These are phyloP conservation scores for Amphicarpaea edgeworthii DNA, from an alignment of 306 rosid genomes.

Conservation along the genomic window DNA sequence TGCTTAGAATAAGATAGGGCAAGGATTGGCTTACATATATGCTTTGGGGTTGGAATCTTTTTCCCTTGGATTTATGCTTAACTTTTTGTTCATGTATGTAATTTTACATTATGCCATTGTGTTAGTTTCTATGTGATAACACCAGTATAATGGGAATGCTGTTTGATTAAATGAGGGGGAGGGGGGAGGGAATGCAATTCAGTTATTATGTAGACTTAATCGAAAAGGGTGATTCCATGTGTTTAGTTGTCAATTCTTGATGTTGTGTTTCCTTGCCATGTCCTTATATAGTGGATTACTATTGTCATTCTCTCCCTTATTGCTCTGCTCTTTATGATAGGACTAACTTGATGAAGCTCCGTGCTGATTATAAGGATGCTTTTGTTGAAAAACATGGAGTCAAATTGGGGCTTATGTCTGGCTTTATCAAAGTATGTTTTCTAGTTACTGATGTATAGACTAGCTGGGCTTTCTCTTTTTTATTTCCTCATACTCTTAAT, in stretches of 20 bases:
- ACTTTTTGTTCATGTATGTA: neutral
- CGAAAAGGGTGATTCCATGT: conserved; percentile 8
- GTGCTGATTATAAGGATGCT: conserved; percentile 88
- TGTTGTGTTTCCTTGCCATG: conserved; percentile 2
- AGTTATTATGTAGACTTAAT: conserved; percentile 22
- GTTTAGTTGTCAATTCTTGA: conserved; percentile 25
- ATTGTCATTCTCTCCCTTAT: conserved; percentile 39
- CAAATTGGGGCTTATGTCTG: conserved; percentile 89
- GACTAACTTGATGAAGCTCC: conserved; percentile 92
- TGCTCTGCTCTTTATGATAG: conserved; percentile 57
- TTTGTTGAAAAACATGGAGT: conserved; percentile 89
- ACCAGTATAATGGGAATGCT: conserved; percentile 24
- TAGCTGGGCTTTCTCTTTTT: conserved; percentile 12
- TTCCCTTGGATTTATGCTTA: neutral
- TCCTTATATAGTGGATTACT: conserved; percentile 15
- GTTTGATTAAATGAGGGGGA: neutral
- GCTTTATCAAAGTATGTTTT: conserved; percentile 73
- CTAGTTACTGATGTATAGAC: conserved; percentile 26
- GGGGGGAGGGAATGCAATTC: neutral
- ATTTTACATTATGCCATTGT: neutral
- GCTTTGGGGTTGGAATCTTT: neutral
- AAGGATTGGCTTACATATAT: neutral
- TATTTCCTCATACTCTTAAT: conserved; percentile 26
- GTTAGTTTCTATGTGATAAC: neutral
- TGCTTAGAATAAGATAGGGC: neutral